These are phyloP conservation scores for Ulota crispa DNA, from an alignment of 225 moss, liverwort and hornwort species.

Conservation along the genomic window DNA sequence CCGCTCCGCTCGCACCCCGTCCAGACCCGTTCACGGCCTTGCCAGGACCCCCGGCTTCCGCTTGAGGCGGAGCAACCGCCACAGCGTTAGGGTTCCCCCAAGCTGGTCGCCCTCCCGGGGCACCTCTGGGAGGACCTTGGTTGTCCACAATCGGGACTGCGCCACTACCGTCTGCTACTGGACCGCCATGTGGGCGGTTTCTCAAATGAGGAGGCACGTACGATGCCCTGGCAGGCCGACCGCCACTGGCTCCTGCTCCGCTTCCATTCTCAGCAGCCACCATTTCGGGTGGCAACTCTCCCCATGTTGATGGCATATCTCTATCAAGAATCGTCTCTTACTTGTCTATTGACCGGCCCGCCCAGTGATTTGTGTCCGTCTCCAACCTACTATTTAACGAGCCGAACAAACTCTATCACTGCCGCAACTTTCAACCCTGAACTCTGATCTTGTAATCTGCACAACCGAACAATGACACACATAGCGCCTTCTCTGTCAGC, in stretches of 20 bases:
- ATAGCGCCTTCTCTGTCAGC: background rate
- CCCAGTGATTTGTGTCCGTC: background rate
- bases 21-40: slow-evolving; percentile 36
- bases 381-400: background rate
- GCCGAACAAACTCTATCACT: background rate
- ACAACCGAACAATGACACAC: background rate
- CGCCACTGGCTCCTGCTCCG: slow-evolving; percentile 52
- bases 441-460: slow-evolving; percentile 24
- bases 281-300: slow-evolving; percentile 98
- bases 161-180: slow-evolving; percentile 38
- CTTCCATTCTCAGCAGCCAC: slow-evolving; percentile 84
- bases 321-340: slow-evolving; percentile 16
- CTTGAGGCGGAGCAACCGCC: slow-evolving; percentile 32
- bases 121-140: slow-evolving; percentile 51
- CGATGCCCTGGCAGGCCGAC: slow-evolving; percentile 74
- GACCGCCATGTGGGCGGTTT: slow-evolving; percentile 70
- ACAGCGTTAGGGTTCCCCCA: slow-evolving; percentile 59
- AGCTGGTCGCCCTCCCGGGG: slow-evolving; percentile 51
- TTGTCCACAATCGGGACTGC: slow-evolving; percentile 26
- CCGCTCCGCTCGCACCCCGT: slow-evolving; percentile 38
- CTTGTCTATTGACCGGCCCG: background rate
- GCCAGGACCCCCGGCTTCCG: slow-evolving; percentile 33
- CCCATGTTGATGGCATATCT: slow-evolving; percentile 99
- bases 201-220: slow-evolving; percentile 98
- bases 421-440: background rate